Percentiles rank a stretch among this genome's conserved stretches.
Evolutionary conservation across 164 flowering plant genomes (phyloP).

Genomic region (Kalanchoe fedtschenkoi): DNA sequence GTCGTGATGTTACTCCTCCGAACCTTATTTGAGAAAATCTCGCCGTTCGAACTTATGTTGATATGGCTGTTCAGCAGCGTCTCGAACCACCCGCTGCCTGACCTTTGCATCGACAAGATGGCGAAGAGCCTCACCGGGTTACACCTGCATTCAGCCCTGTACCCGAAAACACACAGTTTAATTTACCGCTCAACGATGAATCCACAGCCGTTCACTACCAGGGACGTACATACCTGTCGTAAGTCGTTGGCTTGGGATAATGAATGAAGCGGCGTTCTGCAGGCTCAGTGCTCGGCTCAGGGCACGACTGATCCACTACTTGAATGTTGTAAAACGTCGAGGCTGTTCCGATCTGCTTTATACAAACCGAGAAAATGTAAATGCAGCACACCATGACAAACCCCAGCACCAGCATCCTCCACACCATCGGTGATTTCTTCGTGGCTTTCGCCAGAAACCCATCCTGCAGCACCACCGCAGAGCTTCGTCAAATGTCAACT

Average conservation of each 20-base stretch:
- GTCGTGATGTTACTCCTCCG: conserved; percentile 45
- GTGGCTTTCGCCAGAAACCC: conserved; percentile 20
- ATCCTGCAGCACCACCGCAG: conserved; percentile 23
- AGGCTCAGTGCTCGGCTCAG: conserved; percentile 20
- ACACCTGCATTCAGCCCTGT: conserved; percentile 42
- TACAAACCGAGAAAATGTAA: conserved; percentile 34
- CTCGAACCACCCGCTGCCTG: conserved; percentile 83
- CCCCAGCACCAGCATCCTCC: conserved; percentile 34
- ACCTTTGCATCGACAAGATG: conserved; percentile 54
- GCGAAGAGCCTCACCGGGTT: conserved; percentile 55
- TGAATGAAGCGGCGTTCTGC: conserved; percentile 35
- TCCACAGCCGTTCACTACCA: neutral
- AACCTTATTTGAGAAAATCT: conserved; percentile 52
- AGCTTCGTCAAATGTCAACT: neutral
- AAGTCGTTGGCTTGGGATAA: conserved; percentile 34
- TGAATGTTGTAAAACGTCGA: conserved; percentile 13
- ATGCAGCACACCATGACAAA: conserved; percentile 39
- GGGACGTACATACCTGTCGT: conserved; percentile 24
- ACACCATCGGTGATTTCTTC: conserved; percentile 35
- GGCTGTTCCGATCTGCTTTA: conserved; percentile 24
- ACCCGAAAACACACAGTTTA: neutral
- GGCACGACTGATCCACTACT: conserved; percentile 21
- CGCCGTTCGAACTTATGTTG: conserved; percentile 67
- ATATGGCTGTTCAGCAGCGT: conserved; percentile 55
- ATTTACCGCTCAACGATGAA: neutral